Evolutionary conservation across 495 filamentous ascomycete genomes (phyloP), one percentile per base, ranked within the genome.

Genomic region (Daldinia childiae): DNA sequence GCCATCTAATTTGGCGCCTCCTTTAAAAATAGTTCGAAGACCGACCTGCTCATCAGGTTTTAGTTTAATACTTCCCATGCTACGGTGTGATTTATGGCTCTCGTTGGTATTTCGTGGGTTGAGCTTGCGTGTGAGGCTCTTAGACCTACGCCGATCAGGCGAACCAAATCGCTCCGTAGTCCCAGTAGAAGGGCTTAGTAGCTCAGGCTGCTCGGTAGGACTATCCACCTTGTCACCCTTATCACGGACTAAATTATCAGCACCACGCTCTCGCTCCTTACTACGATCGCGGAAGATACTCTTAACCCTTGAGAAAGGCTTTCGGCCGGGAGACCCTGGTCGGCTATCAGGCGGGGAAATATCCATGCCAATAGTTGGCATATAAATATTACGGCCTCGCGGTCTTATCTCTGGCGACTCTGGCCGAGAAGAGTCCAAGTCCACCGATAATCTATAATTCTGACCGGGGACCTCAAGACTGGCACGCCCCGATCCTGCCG

Each of bases 261-360:
- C 32, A 15, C 24, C 54, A 52, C 57, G 36, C 15, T 64, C 43
- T 3, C 77, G 79, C 14, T 83, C 81, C 56, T 78, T 77, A 64
- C 82, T 84, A 36, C 80, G 82, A 51, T 85, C 83, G 5, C 82
- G 80, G 68, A 85, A 83, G 21, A 84, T 83, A 62, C 69, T 80
- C 74, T 78, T 83, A 61, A 85, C 82, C 69, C 76, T 83, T 6
- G 69, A 78, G 55, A 85, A 73, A 6, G 81, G 81, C 56, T 83
- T 84, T n/a, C 81, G 76, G 3, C 73, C 67, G 12, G 83, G 83
- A 6, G 83, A 85, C 41, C 71, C 76, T 4, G 81, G 78, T 9
- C 83, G 73, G 63, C 80, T 85, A 14, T 69, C 69, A 38, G 73
- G 66, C 21, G 82, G 82, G 11, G 83, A 84, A n/a, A 82, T 55